These are phyloP conservation scores for Austroboletus olivaceoglutinosus DNA, from an alignment of 1,284 basidiomycete species.

Conservation along the genomic window DNA sequence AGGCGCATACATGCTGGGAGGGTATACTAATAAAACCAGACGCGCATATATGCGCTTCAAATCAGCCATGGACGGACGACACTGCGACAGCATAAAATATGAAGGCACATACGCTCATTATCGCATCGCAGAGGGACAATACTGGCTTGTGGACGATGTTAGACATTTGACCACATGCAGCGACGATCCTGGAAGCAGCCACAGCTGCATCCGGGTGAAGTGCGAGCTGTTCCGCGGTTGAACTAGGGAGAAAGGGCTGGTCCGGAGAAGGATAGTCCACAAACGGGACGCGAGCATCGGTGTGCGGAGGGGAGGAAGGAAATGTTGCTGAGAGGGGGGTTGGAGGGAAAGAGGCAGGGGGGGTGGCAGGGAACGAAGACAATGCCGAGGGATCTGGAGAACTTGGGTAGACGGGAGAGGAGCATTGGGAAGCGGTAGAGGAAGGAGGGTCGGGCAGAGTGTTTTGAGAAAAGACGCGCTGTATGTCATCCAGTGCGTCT, in stretches of 20 bases:
- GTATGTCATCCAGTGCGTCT: slow-evolving; percentile 65
- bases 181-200: slow-evolving; percentile 61
- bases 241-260: slow-evolving; percentile 43
- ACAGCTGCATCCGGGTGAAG: slow-evolving; percentile 55
- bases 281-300: neutral
- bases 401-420: slow-evolving; percentile 19
- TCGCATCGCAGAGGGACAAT: slow-evolving; percentile 61
- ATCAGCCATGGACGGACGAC: neutral
- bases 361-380: slow-evolving; percentile 24
- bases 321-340: slow-evolving; percentile 28
- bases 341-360: slow-evolving; percentile 29
- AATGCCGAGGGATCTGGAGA: slow-evolving; percentile 17
- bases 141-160: slow-evolving; percentile 65
- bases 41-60: slow-evolving; percentile 16
- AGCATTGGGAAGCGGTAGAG: slow-evolving; percentile 14
- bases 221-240: slow-evolving; percentile 51
- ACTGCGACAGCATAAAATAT: too few species aligned
- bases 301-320: slow-evolving; percentile 10
- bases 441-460: slow-evolving; percentile 2
- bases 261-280: slow-evolving; percentile 64
- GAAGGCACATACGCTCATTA: slow-evolving; percentile 53
- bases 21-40: slow-evolving; percentile 55
- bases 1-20: slow-evolving; percentile 68
- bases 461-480: slow-evolving; percentile 48
- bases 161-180: slow-evolving; percentile 63